Evolutionary conservation across 495 filamentous ascomycete species (phyloP).

Genomic region (Glutinoglossum americanum): DNA sequence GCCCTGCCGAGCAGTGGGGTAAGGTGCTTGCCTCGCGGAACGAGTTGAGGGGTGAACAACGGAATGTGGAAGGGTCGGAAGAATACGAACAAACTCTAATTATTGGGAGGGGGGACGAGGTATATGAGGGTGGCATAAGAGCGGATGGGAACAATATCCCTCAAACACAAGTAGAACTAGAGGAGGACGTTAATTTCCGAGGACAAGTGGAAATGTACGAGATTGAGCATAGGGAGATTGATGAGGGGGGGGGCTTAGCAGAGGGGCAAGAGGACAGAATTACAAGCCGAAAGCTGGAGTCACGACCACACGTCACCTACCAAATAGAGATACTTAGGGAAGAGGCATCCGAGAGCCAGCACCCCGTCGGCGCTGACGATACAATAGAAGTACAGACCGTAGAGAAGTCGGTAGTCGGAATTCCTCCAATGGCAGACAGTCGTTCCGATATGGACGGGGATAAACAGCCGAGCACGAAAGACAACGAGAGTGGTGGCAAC

Average conservation of each 20-base stretch:
- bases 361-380: not conserved
- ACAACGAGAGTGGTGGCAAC: not conserved
- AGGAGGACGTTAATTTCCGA: not conserved
- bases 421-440: not conserved
- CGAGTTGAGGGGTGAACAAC: not conserved
- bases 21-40: not conserved
- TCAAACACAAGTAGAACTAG: not conserved
- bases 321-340: not conserved
- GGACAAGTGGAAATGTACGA: not conserved
- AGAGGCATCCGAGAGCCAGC: not conserved
- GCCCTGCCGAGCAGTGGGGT: not conserved
- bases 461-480: not conserved
- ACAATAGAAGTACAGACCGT: not conserved
- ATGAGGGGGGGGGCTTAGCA: not conserved
- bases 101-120: not conserved
- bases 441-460: not conserved
- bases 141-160: not conserved
- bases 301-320: not conserved
- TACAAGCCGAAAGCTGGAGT: not conserved
- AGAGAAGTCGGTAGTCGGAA: not conserved
- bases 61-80: not conserved
- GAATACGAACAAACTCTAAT: not conserved
- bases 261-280: not conserved
- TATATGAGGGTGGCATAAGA: not conserved
- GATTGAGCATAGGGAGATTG: not conserved